Percentiles rank a stretch among this genome's conserved stretches.
Evolutionary conservation across 2,329 filamentous ascomycete genomes (phyloP).

Genomic region (Cryphonectria nitschkei): DNA sequence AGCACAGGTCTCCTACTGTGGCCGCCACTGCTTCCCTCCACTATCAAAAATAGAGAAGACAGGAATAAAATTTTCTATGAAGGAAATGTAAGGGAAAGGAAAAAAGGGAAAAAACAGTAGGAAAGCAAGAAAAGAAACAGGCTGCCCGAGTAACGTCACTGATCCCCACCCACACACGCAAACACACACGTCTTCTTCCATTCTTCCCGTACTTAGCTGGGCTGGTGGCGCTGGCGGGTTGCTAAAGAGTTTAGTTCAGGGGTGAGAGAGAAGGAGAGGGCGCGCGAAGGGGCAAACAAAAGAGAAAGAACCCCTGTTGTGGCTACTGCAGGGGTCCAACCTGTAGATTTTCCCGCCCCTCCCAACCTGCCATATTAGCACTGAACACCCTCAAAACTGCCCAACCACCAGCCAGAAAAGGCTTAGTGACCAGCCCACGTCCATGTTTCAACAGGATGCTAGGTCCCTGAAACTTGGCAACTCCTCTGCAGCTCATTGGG

Average conservation of each 20-base stretch:
- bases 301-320: neutral
- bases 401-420: neutral
- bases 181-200: neutral
- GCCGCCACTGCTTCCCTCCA: neutral
- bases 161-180: neutral
- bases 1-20: neutral
- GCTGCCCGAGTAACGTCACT: neutral
- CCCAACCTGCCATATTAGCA: neutral
- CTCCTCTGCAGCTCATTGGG: slow-evolving; percentile 4
- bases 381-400: neutral
- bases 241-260: neutral
- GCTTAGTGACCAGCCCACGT: neutral
- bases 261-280: neutral
- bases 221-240: neutral
- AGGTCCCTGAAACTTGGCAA: slow-evolving; percentile 9
- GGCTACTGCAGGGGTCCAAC: neutral
- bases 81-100: neutral
- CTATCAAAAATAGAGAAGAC: neutral
- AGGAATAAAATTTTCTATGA: neutral
- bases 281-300: neutral
- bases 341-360: neutral
- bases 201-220: neutral
- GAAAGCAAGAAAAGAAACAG: neutral
- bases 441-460: slow-evolving; percentile 9
- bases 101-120: neutral